Conservation (phyloP, 768 basidiomycete species). For the Candolleomyces eurysporus region DNA sequence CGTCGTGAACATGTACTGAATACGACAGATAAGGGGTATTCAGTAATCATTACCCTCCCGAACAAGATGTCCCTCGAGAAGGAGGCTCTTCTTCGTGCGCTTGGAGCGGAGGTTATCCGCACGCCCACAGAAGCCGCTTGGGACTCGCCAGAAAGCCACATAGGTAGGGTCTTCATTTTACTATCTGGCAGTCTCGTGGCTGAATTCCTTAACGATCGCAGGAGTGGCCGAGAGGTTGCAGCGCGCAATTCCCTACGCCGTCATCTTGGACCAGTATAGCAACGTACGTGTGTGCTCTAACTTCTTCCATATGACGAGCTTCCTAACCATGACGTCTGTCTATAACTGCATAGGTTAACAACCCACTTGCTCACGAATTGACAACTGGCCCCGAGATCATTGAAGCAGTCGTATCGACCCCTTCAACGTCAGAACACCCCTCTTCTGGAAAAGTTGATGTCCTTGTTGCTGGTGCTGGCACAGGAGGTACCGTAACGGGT, state of each 20-base stretch:
- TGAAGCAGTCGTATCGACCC: constrained; percentile 66
- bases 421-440: constrained; percentile 51
- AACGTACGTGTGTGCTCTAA: constrained; percentile 47
- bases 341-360: constrained; percentile 53
- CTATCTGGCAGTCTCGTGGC: constrained; percentile 55
- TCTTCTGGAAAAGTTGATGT: constrained; percentile 79
- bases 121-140: constrained; percentile 89
- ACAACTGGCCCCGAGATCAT: constrained; percentile 93
- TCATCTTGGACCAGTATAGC: constrained; percentile 92
- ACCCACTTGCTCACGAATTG: constrained; percentile 87
- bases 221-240: constrained; percentile 82
- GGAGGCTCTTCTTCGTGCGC: constrained; percentile 84
- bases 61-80: constrained; percentile 97
- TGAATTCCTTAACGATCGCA: constrained; percentile 86
- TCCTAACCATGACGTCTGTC: constrained; percentile 6
- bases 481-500: constrained; percentile 94
- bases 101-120: constrained; percentile 93
- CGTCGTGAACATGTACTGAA: constrained; percentile 51
- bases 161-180: constrained; percentile 62
- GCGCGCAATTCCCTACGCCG: constrained; percentile 73
- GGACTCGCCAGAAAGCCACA: constrained; percentile 88
- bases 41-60: constrained; percentile 86
- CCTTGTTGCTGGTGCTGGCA: constrained; percentile 85
- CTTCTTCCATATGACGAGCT: neutral
- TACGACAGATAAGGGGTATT: constrained; percentile 88